phyloP scores from a whole-genome alignment of 2,329 filamentous ascomycete species.

The Ceratocystis diversiconidia region DNA sequence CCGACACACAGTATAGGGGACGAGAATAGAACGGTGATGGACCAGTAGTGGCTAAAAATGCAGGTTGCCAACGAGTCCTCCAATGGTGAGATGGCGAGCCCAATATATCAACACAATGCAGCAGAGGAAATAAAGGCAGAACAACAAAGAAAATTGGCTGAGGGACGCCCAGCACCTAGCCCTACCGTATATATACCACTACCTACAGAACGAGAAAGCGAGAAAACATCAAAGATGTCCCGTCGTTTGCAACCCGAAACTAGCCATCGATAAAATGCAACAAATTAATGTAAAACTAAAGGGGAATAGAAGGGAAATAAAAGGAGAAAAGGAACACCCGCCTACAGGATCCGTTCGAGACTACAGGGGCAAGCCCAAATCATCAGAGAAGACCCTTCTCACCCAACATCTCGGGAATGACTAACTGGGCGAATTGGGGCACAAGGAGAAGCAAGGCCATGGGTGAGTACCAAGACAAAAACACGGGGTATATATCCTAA shows the following conservation, averaged over 20 bases:
- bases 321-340: background rate
- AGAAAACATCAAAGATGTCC: background rate
- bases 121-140: background rate
- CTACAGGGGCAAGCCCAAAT: background rate
- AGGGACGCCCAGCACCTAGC: background rate
- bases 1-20: background rate
- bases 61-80: background rate
- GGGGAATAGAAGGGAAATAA: conserved; percentile 6
- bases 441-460: too few species aligned
- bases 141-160: background rate
- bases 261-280: background rate
- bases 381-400: conserved; percentile 1
- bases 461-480: too few species aligned
- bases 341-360: background rate
- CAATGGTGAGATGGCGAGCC: background rate
- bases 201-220: background rate
- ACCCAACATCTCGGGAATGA: background rate
- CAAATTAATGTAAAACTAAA: background rate
- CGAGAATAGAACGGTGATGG: background rate
- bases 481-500: too few species aligned
- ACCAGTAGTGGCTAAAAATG: background rate
- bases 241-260: background rate
- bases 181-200: background rate
- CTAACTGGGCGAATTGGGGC: too few species aligned
- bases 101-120: background rate